phyloP scores from a whole-genome alignment of 2,329 filamentous ascomycete genomes.

The Neonectria ditissima region DNA sequence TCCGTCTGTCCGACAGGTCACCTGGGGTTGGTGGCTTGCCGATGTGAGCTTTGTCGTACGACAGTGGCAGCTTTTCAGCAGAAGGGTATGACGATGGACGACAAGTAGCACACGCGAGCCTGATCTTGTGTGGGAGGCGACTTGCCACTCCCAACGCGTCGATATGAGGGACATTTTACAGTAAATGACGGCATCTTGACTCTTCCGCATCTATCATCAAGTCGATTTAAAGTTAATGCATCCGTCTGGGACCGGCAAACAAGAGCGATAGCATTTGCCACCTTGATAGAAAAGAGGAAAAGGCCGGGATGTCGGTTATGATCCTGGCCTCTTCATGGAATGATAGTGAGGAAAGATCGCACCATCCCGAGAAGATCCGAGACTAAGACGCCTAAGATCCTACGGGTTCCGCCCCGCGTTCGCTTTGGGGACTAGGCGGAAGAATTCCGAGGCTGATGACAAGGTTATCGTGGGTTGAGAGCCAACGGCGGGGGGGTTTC shows the following conservation, averaged over 20 bases:
- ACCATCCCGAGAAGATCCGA: conserved; percentile 33
- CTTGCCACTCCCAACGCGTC: not conserved
- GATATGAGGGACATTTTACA: not conserved
- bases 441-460: not conserved
- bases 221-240: not conserved
- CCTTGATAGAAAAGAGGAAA: not conserved
- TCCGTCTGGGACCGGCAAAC: not conserved
- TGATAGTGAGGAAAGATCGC: conserved; percentile 1
- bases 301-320: too few species aligned
- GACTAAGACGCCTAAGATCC: not conserved
- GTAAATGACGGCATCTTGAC: not conserved
- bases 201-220: not conserved
- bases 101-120: not conserved
- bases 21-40: not conserved
- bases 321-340: conserved; percentile 14
- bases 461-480: not conserved
- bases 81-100: conserved; percentile 1
- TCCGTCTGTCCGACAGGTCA: not conserved
- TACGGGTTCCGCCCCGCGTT: not conserved
- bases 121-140: not conserved
- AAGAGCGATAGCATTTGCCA: not conserved
- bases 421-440: not conserved
- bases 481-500: not conserved
- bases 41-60: conserved; percentile 15
- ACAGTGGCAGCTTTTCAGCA: not conserved